Base-by-base conservation (phyloP, 2,329 filamentous ascomycete species). In the Colletotrichum graminicola region DNA sequence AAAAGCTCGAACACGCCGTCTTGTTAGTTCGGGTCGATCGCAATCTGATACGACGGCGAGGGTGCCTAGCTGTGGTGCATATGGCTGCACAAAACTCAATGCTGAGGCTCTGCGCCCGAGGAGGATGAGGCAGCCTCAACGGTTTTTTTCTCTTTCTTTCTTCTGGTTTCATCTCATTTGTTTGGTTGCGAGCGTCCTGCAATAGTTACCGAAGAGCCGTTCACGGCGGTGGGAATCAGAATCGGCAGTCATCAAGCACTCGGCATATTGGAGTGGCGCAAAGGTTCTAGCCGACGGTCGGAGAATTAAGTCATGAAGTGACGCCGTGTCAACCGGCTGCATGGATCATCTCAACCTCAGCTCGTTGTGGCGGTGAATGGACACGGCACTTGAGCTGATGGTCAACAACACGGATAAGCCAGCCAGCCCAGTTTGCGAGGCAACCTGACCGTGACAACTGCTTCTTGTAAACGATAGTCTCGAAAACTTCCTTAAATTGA, bases 21-120 rank as follows among this genome's bases (percentile, higher is more conserved):
- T 26, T 23, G 23, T 47, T 68, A 60, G 68, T 26, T 29, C n/a
- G 54, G 18, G 60, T 41, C 39, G 57, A 64, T 68, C 52, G 11
- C 14, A 45, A 63, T 59, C 52, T 68, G 68, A 60, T 39, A 71
- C 65, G 36, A 26, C 65, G 59, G 43, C 52, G 5, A 59, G 45
- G 16, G 43, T 41, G 34, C 56, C 54, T 26, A 51, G 39, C 36
- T 45, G 29, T 21, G 47, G 47, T 54, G 29, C 23, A 54, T 54
- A 36, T 59, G 64, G 52, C 26, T 51, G 64, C n/a, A 16, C 26
- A 23, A 5, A 26, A 43, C 18, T 26, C 2, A 34, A 51, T 26
- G 29, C 7, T 62, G 64, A 52, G 32, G 64, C 57, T 71, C 57
- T 41, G 51, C 36, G 39, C 32, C 18, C 61, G n/a, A 51, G 41